Evolutionary conservation across 2,329 filamentous ascomycete genomes (phyloP), one percentile per base, ranked within the genome.

Genomic region (Aspergillus amoenus): DNA sequence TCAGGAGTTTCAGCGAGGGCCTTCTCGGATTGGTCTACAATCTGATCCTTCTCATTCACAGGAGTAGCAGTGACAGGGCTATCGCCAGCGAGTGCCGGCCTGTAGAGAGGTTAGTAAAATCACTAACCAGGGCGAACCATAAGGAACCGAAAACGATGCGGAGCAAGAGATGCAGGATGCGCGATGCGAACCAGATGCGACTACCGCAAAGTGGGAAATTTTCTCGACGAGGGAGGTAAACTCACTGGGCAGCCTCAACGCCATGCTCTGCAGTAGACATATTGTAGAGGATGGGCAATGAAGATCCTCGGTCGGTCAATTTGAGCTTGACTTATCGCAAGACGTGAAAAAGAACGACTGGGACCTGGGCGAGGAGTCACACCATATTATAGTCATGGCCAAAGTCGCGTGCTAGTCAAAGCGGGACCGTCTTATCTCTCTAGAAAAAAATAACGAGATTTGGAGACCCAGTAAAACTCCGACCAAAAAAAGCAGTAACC

Each of bases 351-450:
- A 49, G 37, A 49, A 51, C 51, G 48, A 50, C 44, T 34, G 41
- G 47, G 44, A 56, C 53, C 55, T 57, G 63, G 61, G 59, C 24
- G 58, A 60, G 49, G 58, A 60, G 49, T 44, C 46, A 45, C 59
- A 60, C 56, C 64, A 66, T 69, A 67, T 70, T 70, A 68, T 69
- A 66, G 55, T 68, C 41, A 56, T 50, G 43, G 64, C 64, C 61
- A 55, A 45, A 55, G 48, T 56, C 47, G 55, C 52, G 61, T 54
- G 55, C 91, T 87, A 76, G 95, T 91, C 24, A 40, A 55, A 48
- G 52, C 52, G 52, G 90, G 94, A 70, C 89, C 68, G 85, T 85
- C 78, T 96, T 95, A 84, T 93, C 90, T 82, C 58, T 93, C 90
- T 82, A 56, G 40, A 55, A 49, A 42, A 50, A 50, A 60, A 59